Evolutionary conservation across 1,284 basidiomycete genomes (phyloP).

Genomic region (Fistulina hepatica): DNA sequence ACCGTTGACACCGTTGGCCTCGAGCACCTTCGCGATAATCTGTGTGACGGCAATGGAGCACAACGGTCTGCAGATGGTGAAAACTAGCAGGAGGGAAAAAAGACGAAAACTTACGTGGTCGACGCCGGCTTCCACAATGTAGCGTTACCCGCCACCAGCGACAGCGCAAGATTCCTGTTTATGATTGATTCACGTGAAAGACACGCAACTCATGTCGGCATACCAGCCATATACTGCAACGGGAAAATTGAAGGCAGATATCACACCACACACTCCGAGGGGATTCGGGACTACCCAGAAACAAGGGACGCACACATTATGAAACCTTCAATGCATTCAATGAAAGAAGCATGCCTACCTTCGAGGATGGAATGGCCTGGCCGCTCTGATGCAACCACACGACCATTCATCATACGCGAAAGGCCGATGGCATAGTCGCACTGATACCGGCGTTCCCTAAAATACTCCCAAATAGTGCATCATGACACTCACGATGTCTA

Average conservation of each 20-base stretch:
- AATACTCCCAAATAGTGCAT: slow-evolving; percentile 7
- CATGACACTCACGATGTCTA: slow-evolving; percentile 64
- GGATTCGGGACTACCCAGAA: slow-evolving; percentile 92
- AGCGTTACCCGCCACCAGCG: slow-evolving; percentile 84
- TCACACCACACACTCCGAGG: slow-evolving; percentile 82
- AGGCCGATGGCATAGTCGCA: slow-evolving; percentile 64
- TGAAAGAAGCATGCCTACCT: slow-evolving; percentile 32
- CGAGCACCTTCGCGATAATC: slow-evolving; percentile 72
- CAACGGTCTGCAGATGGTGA: no score
- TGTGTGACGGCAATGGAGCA: slow-evolving; percentile 83
- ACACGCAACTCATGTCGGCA: slow-evolving; percentile 8
- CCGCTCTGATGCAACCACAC: slow-evolving; percentile 75
- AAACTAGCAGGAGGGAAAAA: no score
- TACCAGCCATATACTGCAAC: slow-evolving; percentile 85
- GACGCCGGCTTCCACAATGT: slow-evolving; percentile 95
- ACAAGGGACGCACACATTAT: slow-evolving; percentile 7
- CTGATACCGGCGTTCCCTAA: slow-evolving; percentile 18
- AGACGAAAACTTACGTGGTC: no score
- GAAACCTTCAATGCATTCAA: slow-evolving; percentile 3
- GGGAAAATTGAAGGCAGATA: slow-evolving; percentile 93
- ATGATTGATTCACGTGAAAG: slow-evolving; percentile 2
- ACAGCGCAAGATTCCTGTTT: slow-evolving; percentile 79
- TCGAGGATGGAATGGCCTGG: slow-evolving; percentile 87
- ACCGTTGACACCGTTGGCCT: slow-evolving; percentile 73
- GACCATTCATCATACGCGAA: slow-evolving; percentile 86